phyloP scores from a whole-genome alignment of 2,329 filamentous ascomycete genomes.

The Cadophora malorum region DNA sequence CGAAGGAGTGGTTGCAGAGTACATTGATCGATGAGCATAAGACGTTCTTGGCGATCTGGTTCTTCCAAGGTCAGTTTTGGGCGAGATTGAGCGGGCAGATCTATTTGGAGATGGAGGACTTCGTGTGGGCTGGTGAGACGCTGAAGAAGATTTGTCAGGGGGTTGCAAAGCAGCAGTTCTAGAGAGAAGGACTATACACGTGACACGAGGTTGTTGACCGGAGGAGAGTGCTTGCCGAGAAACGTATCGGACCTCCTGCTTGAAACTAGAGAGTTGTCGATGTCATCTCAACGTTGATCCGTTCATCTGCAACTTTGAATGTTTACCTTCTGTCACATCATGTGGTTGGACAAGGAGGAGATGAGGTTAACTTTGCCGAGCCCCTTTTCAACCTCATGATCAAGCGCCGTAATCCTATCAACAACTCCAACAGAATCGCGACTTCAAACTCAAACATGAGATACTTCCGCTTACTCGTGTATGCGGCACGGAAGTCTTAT shows the following conservation, averaged over 20 bases:
- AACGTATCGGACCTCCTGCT: background rate
- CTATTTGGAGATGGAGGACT: constrained; percentile 82
- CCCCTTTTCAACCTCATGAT: background rate
- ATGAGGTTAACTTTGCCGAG: background rate
- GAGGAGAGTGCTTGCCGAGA: background rate
- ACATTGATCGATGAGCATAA: constrained; percentile 64
- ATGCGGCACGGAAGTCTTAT: background rate
- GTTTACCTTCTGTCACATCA: background rate
- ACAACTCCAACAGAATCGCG: background rate
- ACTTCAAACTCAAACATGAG: background rate
- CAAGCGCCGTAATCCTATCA: background rate
- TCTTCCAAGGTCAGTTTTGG: constrained; percentile 70
- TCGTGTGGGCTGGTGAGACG: constrained; percentile 66
- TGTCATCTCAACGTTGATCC: no score
- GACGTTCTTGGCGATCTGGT: constrained; percentile 73
- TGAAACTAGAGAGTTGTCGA: background rate
- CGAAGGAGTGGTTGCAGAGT: constrained; percentile 64
- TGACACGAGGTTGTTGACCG: background rate
- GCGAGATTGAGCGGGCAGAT: constrained; percentile 79
- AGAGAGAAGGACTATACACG: background rate
- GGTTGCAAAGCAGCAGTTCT: constrained; percentile 50
- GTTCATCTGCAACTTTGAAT: background rate
- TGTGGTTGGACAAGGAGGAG: background rate
- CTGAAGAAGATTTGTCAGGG: constrained; percentile 56
- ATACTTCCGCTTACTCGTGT: background rate